These are phyloP conservation scores for Trapa bicornis DNA, from an alignment of 345 rosid species.

Conservation along the genomic window DNA sequence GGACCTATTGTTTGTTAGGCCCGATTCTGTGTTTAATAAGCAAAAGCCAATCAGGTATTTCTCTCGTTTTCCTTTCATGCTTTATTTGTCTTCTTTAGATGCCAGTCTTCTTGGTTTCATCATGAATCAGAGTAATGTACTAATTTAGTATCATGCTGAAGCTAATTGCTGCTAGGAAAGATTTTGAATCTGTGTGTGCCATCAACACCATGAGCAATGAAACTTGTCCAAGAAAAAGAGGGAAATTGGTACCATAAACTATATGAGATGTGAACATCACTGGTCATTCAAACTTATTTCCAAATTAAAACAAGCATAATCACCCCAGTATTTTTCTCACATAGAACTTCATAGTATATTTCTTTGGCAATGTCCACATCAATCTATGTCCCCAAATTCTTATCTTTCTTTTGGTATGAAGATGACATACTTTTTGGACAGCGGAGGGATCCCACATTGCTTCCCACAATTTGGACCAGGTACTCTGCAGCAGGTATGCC, in stretches of 20 bases:
- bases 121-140: background rate
- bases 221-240: background rate
- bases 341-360: background rate
- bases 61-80: background rate
- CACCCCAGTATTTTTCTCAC: too few species aligned
- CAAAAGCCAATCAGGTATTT: constrained; percentile 71
- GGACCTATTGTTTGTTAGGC: constrained; percentile 82
- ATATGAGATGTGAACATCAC: background rate
- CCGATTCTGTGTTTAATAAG: constrained; percentile 94
- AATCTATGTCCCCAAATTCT: background rate
- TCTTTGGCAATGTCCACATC: background rate
- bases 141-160: background rate
- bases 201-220: background rate
- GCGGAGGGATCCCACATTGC: constrained; percentile 97
- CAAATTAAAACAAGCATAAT: too few species aligned
- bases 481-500: constrained; percentile 61
- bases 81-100: background rate
- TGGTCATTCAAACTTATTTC: too few species aligned
- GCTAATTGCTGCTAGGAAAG: background rate
- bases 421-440: constrained; percentile 21
- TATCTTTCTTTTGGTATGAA: background rate
- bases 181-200: background rate
- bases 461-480: constrained; percentile 99
- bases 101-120: background rate
- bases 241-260: background rate